These are phyloP conservation scores for Lactarius akahatsu DNA, from an alignment of 768 basidiomycete genomes.

Conservation along the genomic window DNA sequence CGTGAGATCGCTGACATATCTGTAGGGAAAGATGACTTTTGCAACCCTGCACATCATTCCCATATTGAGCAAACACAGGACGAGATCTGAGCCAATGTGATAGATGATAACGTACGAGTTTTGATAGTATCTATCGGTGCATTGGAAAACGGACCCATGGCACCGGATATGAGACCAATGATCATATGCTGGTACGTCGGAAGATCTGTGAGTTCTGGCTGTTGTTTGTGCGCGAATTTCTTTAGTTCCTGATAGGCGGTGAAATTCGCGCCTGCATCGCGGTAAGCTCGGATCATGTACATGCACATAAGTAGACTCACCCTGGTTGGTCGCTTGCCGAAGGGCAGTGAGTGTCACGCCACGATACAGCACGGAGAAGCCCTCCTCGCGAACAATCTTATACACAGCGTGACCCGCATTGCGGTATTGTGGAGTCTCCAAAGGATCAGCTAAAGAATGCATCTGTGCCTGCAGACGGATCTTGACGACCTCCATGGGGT, in stretches of 20 bases:
- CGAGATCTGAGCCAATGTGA: neutral
- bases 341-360: conserved; percentile 93
- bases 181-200: conserved; percentile 96
- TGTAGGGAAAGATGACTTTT: conserved; percentile 72
- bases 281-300: conserved; percentile 1
- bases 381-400: conserved; percentile 92
- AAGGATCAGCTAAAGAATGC: conserved; percentile 93
- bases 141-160: conserved; percentile 98
- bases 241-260: conserved; percentile 98
- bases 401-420: conserved; percentile 97
- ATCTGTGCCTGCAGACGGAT: conserved; percentile 97
- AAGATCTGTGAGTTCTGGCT: conserved; percentile 76
- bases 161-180: conserved; percentile 93
- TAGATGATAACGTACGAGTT: conserved; percentile 61
- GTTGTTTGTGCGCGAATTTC: conserved; percentile 69
- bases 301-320: conserved; percentile 39
- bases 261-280: conserved; percentile 80
- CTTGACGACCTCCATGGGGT: conserved; percentile 99
- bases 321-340: conserved; percentile 97
- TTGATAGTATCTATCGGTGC: conserved; percentile 96
- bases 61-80: neutral
- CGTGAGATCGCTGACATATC: conserved; percentile 79
- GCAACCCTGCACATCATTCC: conserved; percentile 55
- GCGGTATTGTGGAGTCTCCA: conserved; percentile 90
- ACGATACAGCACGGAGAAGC: conserved; percentile 78